These are phyloP conservation scores for Penicillium sp. DNA, from an alignment of 2,329 filamentous ascomycete genomes.

Conservation along the genomic window DNA sequence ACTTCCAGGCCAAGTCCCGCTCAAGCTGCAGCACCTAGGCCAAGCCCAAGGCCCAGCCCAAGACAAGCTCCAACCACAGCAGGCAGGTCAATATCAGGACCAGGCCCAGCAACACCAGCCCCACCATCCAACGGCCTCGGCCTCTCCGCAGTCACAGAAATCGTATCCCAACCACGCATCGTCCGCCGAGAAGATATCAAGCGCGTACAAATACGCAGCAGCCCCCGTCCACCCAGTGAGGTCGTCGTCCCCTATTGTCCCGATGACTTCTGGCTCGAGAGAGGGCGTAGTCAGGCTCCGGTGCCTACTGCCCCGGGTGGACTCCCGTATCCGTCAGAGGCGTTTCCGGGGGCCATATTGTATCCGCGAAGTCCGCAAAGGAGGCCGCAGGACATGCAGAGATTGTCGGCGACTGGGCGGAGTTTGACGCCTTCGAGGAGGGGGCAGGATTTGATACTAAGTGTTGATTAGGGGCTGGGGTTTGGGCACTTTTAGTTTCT, in stretches of 20 bases:
- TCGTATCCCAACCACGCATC: constrained; percentile 41
- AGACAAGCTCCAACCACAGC: background rate
- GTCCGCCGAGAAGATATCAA: constrained; percentile 42
- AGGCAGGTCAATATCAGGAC: background rate
- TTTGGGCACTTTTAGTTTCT: constrained; percentile 3
- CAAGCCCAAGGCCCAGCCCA: background rate
- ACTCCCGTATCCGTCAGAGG: constrained; percentile 32
- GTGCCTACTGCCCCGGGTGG: constrained; percentile 6
- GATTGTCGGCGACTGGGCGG: constrained; percentile 32
- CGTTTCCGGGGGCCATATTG: constrained; percentile 16
- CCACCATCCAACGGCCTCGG: constrained; percentile 3
- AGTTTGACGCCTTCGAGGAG: constrained; percentile 41
- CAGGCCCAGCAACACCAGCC: background rate
- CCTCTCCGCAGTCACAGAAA: constrained; percentile 30
- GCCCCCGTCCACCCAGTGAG: constrained; percentile 35
- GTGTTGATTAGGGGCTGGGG: constrained; percentile 35
- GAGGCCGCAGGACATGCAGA: constrained; percentile 18
- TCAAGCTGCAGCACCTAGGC: constrained; percentile 25
- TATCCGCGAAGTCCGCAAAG: constrained; percentile 35
- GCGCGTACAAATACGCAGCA: constrained; percentile 39
- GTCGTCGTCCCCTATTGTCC: constrained; percentile 37
- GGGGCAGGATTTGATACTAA: constrained; percentile 41
- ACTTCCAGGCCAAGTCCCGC: constrained; percentile 17
- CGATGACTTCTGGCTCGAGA: constrained; percentile 39
- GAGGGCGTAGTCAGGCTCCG: constrained; percentile 14